A percentile compares a stretch with the other conserved stretches of the same genome.
Evolutionary conservation across 2,329 filamentous ascomycete species (phyloP).

Genomic region (Colletotrichum orchidophilum): DNA sequence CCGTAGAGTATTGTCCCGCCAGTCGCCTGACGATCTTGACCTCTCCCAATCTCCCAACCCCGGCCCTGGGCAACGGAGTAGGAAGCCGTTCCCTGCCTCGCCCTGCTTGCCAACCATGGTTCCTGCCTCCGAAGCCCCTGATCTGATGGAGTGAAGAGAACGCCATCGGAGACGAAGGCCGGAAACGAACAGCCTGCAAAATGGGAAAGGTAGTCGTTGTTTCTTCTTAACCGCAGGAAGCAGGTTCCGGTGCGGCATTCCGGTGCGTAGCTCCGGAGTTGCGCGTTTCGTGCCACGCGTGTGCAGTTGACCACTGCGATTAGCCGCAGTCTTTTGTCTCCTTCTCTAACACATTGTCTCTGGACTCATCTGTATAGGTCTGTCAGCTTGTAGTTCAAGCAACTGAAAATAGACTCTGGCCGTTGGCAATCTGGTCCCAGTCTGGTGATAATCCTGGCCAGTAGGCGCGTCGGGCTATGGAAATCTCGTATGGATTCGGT

Average conservation of each 20-base stretch:
- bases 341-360: neutral
- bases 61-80: neutral
- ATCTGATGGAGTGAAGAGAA: neutral
- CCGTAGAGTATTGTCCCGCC: neutral
- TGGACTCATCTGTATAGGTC: neutral
- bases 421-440: neutral
- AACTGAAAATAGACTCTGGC: neutral
- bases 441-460: neutral
- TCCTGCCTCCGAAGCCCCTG: neutral
- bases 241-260: neutral
- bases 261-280: conserved; percentile 18
- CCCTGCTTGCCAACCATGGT: conserved; percentile 3
- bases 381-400: neutral
- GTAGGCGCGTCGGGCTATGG: neutral
- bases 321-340: conserved; percentile 13
- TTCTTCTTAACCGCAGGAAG: neutral
- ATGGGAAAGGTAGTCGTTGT: neutral
- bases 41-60: neutral
- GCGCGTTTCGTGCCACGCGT: conserved; percentile 22
- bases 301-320: neutral
- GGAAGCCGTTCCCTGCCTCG: neutral
- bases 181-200: neutral
- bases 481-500: neutral
- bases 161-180: neutral
- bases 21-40: neutral